Evolutionary conservation across 306 rosid genomes (phyloP), one percentile per base, ranked within the genome.

Genomic region (Citrullus mucosospermus): DNA sequence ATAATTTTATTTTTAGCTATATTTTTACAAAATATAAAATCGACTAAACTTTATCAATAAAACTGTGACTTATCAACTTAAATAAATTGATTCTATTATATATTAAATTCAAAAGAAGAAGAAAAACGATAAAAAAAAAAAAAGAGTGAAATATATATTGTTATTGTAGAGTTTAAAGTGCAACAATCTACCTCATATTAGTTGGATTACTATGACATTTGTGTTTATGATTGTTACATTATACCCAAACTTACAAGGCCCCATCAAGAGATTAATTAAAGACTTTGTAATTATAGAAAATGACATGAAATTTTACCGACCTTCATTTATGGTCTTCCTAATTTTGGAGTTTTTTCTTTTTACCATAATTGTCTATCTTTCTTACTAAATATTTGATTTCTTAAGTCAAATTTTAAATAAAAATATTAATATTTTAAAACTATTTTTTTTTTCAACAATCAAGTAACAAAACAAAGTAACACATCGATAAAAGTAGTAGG

Each of bases 261-360:
- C 78, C 78, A 51, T 74, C 16, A 50, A 46, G 2, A 69, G 1
- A 43, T 30, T 28, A 73, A 43, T 30, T 28, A 73, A 30, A 25
- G 1, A 73, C 30, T 53, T 51, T 74, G 17, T 34, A 25, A 5
- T 32, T 16, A 50, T 53, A 22, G 15, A 73, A 14, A 9, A 54
- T 54, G 63, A 74, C 78, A 74, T 74, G 32, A 54, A 74, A 34
- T 54, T 54, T 6, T 54, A 74, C 78, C 63, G 54, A 53, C 63
- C 62, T 32, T 32, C 30, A 50, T 72, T 30, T 50, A 15, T 66
- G 10, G 0, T 66, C 1, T 66, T 38, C 6, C 73, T 8, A 16
- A 15, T 65, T 65, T 34, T 16, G 25, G 36, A 32, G 2, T 32
- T 32, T 32, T 32, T 32, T 32, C 2, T 32, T 32, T 32, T 32